Evolutionary conservation across 805 yeast species (phyloP).

Genomic region (Ogataea chonburiensis): DNA sequence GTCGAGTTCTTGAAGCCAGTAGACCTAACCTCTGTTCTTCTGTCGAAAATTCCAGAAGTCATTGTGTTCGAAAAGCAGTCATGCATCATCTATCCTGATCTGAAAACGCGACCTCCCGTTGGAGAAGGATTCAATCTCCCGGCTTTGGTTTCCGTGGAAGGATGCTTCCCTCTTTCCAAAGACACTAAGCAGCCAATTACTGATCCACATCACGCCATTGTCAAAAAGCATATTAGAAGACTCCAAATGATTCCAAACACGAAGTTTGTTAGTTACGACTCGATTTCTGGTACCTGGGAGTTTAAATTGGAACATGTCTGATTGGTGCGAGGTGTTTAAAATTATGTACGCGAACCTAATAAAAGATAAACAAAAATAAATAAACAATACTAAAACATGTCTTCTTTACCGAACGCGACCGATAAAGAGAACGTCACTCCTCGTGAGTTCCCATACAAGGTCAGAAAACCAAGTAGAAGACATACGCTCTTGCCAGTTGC

Average conservation of each 20-base stretch:
- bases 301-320: constrained; percentile 49
- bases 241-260: constrained; percentile 59
- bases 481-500: constrained; percentile 36
- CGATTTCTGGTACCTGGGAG: constrained; percentile 69
- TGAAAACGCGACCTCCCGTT: constrained; percentile 50
- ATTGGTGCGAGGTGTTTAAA: constrained; percentile 10
- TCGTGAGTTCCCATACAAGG: constrained; percentile 11
- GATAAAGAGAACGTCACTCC: constrained; percentile 18
- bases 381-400: constrained; percentile 6
- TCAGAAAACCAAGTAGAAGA: constrained; percentile 27
- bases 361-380: constrained; percentile 7
- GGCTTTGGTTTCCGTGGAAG: constrained; percentile 68
- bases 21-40: constrained; percentile 69
- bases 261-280: constrained; percentile 73
- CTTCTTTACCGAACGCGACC: neutral
- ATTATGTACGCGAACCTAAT: constrained; percentile 5
- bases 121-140: constrained; percentile 87
- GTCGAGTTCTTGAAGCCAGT: constrained; percentile 79
- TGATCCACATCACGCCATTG: constrained; percentile 73
- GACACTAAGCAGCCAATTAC: constrained; percentile 70
- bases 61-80: constrained; percentile 59
- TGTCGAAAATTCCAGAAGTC: constrained; percentile 63
- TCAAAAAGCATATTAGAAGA: constrained; percentile 64
- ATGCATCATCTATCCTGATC: constrained; percentile 73
- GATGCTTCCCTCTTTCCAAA: constrained; percentile 76